A percentile compares a stretch with the other conserved stretches of the same genome.
Conservation (phyloP, 2,329 filamentous ascomycete species). For the Reticulascus tulasneorum region DNA sequence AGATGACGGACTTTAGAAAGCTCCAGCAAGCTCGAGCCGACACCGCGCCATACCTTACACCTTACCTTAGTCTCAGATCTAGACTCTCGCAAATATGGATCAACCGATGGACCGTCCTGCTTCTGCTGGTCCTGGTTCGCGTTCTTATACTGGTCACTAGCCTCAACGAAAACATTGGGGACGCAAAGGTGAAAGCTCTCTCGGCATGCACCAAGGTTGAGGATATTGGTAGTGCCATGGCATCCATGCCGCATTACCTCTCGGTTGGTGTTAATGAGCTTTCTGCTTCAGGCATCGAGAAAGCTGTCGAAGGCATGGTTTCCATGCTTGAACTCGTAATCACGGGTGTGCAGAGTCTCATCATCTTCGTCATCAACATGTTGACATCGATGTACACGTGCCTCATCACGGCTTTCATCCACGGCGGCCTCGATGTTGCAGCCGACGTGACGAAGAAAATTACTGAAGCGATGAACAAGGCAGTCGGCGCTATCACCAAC, state of each 20-base stretch:
- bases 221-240: constrained; percentile 89
- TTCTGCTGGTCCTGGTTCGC: constrained; percentile 79
- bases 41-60: constrained; percentile 70
- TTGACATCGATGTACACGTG: constrained; percentile 88
- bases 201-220: constrained; percentile 90
- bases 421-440: constrained; percentile 71
- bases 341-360: constrained; percentile 78
- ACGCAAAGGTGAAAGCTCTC: constrained; percentile 76
- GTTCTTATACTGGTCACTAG: constrained; percentile 71
- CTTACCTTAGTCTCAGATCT: constrained; percentile 85
- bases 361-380: constrained; percentile 90
- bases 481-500: constrained; percentile 53
- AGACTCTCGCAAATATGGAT: constrained; percentile 95
- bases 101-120: constrained; percentile 91
- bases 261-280: constrained; percentile 84
- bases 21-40: constrained; percentile 35
- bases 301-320: constrained; percentile 75
- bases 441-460: constrained; percentile 49
- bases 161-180: constrained; percentile 69
- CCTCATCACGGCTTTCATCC: constrained; percentile 77
- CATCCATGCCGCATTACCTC: constrained; percentile 96
- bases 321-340: constrained; percentile 73
- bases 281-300: constrained; percentile 74
- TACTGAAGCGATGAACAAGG: constrained; percentile 44
- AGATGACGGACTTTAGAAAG: constrained; percentile 27